Percentiles rank a stretch among this genome's conserved stretches.
phyloP scores from a whole-genome alignment of 106 monocot genomes.

The Posidonia australis region DNA sequence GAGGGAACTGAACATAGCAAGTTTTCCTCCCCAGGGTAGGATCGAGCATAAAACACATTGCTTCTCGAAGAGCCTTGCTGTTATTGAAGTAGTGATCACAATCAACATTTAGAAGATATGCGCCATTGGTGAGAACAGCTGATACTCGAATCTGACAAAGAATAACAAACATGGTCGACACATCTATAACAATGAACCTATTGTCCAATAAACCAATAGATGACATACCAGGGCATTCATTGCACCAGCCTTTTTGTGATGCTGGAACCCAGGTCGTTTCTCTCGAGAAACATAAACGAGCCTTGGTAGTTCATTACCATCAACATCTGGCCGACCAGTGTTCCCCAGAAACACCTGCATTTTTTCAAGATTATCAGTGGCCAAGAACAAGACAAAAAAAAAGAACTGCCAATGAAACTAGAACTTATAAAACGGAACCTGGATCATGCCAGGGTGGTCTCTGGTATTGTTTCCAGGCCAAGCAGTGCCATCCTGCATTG shows the following conservation, averaged over 20 bases:
- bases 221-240: constrained; percentile 78
- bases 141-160: constrained; percentile 65
- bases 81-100: constrained; percentile 88
- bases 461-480: constrained; percentile 91
- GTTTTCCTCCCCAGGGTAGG: constrained; percentile 57
- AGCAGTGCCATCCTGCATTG: constrained; percentile 80
- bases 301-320: constrained; percentile 73
- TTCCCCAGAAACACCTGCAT: constrained; percentile 75
- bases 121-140: constrained; percentile 76
- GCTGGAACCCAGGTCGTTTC: constrained; percentile 77
- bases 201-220: background rate
- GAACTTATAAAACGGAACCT: constrained; percentile 17
- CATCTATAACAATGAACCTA: too few species aligned
- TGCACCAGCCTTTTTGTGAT: constrained; percentile 94
- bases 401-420: background rate
- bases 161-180: background rate
- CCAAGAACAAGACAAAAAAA: too few species aligned
- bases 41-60: constrained; percentile 98
- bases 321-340: constrained; percentile 67
- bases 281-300: constrained; percentile 92
- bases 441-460: constrained; percentile 92
- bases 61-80: constrained; percentile 71
- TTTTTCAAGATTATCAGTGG: background rate
- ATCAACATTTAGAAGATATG: constrained; percentile 78
- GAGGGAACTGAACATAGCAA: constrained; percentile 80